These are phyloP conservation scores for Mortierella sp. DNA, from an alignment of 371 early-diverging fungal genomes.

Conservation along the genomic window DNA sequence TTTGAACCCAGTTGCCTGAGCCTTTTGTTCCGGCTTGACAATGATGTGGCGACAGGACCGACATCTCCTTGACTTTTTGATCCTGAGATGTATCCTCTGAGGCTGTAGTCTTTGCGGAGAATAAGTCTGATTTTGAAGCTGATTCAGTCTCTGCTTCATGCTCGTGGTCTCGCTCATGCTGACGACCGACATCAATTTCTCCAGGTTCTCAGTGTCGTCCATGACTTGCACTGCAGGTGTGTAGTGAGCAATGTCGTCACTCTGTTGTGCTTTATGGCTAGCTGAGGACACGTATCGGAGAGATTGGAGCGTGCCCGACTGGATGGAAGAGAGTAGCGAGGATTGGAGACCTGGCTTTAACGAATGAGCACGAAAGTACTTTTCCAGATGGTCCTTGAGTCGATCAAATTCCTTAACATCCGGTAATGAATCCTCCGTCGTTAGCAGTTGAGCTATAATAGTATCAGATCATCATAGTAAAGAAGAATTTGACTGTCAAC, in stretches of 20 bases:
- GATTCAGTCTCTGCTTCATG: conserved; percentile 73
- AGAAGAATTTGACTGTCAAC: not conserved
- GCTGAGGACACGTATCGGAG: conserved; percentile 35
- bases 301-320: conserved; percentile 35
- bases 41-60: conserved; percentile 88
- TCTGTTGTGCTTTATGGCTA: conserved; percentile 43
- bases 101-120: conserved; percentile 72
- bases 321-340: conserved; percentile 46
- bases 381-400: conserved; percentile 85
- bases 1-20: conserved; percentile 86
- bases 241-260: conserved; percentile 63
- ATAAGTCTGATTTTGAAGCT: conserved; percentile 77
- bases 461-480: not conserved
- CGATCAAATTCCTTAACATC: conserved; percentile 88
- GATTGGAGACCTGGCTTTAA: conserved; percentile 46
- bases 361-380: conserved; percentile 59
- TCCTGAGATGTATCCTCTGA: conserved; percentile 88
- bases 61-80: conserved; percentile 89
- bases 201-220: conserved; percentile 60
- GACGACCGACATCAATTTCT: conserved; percentile 60
- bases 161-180: conserved; percentile 69
- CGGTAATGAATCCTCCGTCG: conserved; percentile 73
- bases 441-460: conserved; percentile 77
- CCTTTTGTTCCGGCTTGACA: conserved; percentile 93
- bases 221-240: conserved; percentile 62